Evolutionary conservation across 176 grass and related monocot species (phyloP).

Genomic region (Triticum dicoccoides): DNA sequence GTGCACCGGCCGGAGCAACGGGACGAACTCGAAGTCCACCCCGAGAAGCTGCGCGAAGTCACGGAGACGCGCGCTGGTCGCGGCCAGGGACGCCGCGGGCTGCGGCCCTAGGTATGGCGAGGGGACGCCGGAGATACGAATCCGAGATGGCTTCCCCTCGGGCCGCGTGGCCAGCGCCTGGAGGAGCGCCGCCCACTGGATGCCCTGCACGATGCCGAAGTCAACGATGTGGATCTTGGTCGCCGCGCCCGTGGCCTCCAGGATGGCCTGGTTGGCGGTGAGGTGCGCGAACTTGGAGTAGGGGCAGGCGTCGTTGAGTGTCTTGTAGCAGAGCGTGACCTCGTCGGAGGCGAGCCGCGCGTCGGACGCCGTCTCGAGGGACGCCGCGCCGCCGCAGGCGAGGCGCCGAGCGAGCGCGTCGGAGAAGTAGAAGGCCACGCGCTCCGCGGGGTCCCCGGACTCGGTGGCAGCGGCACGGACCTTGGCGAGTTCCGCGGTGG

Average conservation of each 20-base stretch:
- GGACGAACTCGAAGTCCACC: constrained; percentile 88
- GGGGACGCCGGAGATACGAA: constrained; percentile 90
- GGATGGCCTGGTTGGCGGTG: constrained; percentile 96
- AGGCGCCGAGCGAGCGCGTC: constrained; percentile 72
- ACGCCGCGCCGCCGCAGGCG: neutral
- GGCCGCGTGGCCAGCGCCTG: constrained; percentile 94
- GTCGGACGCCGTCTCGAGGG: neutral
- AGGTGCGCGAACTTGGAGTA: constrained; percentile 98
- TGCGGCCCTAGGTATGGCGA: constrained; percentile 66
- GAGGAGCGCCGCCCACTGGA: constrained; percentile 95
- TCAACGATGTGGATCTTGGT: constrained; percentile 86
- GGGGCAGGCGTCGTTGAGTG: constrained; percentile 89
- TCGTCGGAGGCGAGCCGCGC: constrained; percentile 52
- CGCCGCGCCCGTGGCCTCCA: constrained; percentile 79
- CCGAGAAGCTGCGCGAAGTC: constrained; percentile 80
- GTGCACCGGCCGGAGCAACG: constrained; percentile 69
- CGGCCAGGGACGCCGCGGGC: constrained; percentile 62
- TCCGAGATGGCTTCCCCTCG: constrained; percentile 63
- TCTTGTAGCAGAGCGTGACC: constrained; percentile 93
- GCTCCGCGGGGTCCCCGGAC: constrained; percentile 70
- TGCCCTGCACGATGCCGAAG: constrained; percentile 89
- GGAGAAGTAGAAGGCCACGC: constrained; percentile 91
- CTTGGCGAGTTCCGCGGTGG: constrained; percentile 53
- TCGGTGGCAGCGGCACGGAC: constrained; percentile 52
- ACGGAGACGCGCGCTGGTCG: constrained; percentile 71